Evolutionary conservation across 768 basidiomycete species (phyloP).

Genomic region (Inosperma sp.): DNA sequence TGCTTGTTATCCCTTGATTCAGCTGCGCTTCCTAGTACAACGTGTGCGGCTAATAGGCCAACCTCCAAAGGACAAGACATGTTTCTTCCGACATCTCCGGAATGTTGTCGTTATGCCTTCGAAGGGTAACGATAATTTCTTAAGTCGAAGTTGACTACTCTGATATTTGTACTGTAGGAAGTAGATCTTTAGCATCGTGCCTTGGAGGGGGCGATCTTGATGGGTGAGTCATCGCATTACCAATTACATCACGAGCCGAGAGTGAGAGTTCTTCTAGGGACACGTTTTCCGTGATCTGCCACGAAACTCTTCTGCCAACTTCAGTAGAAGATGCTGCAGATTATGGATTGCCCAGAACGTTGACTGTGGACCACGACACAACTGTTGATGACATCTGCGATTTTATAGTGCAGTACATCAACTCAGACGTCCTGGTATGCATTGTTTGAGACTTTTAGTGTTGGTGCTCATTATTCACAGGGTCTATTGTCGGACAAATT

Average conservation of each 20-base stretch:
- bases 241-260: neutral
- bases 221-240: conserved; percentile 45
- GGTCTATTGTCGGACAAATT: conserved; percentile 66
- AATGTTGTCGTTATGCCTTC: conserved; percentile 73
- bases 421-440: conserved; percentile 72
- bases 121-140: conserved; percentile 38
- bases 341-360: conserved; percentile 40
- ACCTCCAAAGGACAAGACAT: conserved; percentile 52
- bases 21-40: conserved; percentile 43
- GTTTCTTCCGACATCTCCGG: conserved; percentile 55
- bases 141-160: neutral
- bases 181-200: conserved; percentile 60
- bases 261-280: conserved; percentile 41
- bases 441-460: neutral
- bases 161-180: conserved; percentile 42
- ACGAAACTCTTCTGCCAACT: conserved; percentile 52
- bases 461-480: no score
- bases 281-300: conserved; percentile 55
- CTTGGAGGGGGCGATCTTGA: conserved; percentile 76
- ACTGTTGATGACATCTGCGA: conserved; percentile 70
- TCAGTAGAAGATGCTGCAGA: conserved; percentile 45
- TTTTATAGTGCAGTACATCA: conserved; percentile 80
- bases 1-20: no score
- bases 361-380: conserved; percentile 43
- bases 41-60: conserved; percentile 67